A percentile compares a stretch with the other conserved stretches of the same genome.
Conservation (phyloP, 805 yeast species). For the Lipomyces lipofer region DNA sequence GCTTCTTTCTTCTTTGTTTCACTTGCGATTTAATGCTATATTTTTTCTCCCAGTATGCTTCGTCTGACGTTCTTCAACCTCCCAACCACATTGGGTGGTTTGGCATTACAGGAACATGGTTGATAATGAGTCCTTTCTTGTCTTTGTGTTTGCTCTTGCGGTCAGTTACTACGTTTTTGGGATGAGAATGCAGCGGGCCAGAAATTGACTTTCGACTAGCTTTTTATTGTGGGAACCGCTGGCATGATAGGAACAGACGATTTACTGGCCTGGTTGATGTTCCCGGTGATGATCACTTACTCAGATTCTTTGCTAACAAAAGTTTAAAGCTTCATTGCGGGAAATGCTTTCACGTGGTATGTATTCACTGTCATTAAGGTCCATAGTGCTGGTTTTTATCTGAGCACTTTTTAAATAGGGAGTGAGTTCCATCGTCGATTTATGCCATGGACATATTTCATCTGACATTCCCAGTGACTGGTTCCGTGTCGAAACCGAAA, state of each 20-base stretch:
- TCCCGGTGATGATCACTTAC: too few relatives aligned
- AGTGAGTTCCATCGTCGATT: slow-evolving; percentile 36
- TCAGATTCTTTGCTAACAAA: too few relatives aligned
- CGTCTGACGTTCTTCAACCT: neutral
- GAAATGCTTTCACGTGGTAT: slow-evolving; percentile 64
- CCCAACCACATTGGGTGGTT: neutral
- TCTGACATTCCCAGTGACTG: slow-evolving; percentile 52
- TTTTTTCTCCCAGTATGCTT: neutral
- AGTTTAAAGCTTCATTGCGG: slow-evolving; percentile 59
- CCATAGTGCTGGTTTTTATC: too few relatives aligned
- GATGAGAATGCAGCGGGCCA: too few relatives aligned
- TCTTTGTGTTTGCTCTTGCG: slow-evolving; percentile 54
- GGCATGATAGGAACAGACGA: slow-evolving; percentile 71
- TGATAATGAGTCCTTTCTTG: slow-evolving; percentile 62
- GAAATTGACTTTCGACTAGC: slow-evolving; percentile 31
- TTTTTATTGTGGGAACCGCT: slow-evolving; percentile 61
- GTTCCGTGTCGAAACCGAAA: slow-evolving; percentile 58
- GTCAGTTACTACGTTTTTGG: slow-evolving; percentile 5
- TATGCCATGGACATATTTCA: too few relatives aligned
- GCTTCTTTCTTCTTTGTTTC: neutral
- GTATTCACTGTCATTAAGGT: neutral
- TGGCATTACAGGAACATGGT: slow-evolving; percentile 44
- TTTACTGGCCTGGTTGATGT: slow-evolving; percentile 57
- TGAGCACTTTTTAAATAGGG: too few relatives aligned
- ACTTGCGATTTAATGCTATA: neutral